Evolutionary conservation across 2,329 filamentous ascomycete species (phyloP).

Genomic region (Scedosporium aurantiacum): DNA sequence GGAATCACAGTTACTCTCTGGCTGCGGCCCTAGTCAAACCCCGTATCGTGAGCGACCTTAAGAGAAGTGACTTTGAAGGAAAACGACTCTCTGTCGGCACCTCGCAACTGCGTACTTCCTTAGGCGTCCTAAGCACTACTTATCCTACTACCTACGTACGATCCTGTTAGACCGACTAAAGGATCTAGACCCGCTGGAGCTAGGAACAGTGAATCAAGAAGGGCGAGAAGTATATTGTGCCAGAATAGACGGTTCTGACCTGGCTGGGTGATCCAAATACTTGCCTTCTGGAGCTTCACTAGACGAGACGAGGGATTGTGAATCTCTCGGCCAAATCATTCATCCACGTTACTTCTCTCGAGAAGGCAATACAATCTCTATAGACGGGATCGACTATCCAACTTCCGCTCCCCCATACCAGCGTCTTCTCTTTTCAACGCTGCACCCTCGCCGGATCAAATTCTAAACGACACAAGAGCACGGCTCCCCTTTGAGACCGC

Average conservation of each 20-base stretch:
- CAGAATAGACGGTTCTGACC: not conserved
- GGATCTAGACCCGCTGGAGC: not conserved
- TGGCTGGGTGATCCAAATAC: not conserved
- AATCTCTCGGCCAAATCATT: not conserved
- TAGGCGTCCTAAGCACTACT: constrained; percentile 4
- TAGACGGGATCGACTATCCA: no score
- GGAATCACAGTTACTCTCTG: not conserved
- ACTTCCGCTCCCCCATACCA: no score
- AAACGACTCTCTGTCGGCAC: not conserved
- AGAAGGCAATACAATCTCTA: not conserved
- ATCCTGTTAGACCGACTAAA: not conserved
- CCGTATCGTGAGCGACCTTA: constrained; percentile 1
- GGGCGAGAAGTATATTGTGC: not conserved
- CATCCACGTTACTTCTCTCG: not conserved
- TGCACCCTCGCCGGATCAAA: no score
- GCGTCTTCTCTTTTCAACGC: no score
- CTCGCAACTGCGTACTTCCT: not conserved
- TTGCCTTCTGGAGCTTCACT: not conserved
- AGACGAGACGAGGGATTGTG: not conserved
- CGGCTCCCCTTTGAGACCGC: no score
- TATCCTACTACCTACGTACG: constrained; percentile 5
- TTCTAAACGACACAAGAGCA: no score
- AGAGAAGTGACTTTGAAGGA: constrained; percentile 3
- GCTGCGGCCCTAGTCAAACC: not conserved
- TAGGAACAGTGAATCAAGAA: not conserved